Conservation (phyloP, 768 basidiomycete genomes). For the Cubamyces lactineus region DNA sequence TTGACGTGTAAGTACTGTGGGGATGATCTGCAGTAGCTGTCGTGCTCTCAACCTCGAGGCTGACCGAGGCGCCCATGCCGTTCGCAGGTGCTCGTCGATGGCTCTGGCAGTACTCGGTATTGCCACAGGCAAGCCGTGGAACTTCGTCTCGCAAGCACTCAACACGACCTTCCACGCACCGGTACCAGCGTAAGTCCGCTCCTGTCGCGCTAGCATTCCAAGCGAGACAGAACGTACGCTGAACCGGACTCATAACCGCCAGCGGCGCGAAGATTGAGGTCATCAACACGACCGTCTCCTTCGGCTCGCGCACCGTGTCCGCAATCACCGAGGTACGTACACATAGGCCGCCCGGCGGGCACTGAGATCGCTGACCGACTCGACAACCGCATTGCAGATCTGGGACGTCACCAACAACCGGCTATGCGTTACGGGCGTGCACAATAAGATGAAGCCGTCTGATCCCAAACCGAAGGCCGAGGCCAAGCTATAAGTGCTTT, state of each 20-base stretch:
- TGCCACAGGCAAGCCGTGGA: slow-evolving; percentile 9
- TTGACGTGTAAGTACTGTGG: slow-evolving; percentile 22
- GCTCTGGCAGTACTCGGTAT: slow-evolving; percentile 19
- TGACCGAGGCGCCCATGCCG: background rate
- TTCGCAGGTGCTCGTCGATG: slow-evolving; percentile 23
- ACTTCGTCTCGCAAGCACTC: slow-evolving; percentile 26
- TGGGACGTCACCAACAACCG: slow-evolving; percentile 27
- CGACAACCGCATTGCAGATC: slow-evolving; percentile 9
- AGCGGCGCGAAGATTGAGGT: slow-evolving; percentile 25
- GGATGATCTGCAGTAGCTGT: background rate
- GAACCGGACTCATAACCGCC: background rate
- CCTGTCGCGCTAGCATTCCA: background rate
- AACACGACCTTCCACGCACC: slow-evolving; percentile 27
- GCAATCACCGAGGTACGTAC: slow-evolving; percentile 23
- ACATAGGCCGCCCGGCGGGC: no score
- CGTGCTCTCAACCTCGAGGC: background rate
- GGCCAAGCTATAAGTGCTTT: slow-evolving; percentile 2
- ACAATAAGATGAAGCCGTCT: slow-evolving; percentile 28
- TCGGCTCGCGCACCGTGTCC: slow-evolving; percentile 21
- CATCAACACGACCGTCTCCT: slow-evolving; percentile 19
- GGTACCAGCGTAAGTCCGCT: slow-evolving; percentile 11
- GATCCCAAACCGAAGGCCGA: background rate
- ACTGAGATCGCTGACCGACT: background rate
- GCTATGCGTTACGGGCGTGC: slow-evolving; percentile 21
- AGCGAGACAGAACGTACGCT: background rate